Base-by-base conservation (phyloP, 2,329 filamentous ascomycete genomes). In the Fusarium bulbicola region DNA sequence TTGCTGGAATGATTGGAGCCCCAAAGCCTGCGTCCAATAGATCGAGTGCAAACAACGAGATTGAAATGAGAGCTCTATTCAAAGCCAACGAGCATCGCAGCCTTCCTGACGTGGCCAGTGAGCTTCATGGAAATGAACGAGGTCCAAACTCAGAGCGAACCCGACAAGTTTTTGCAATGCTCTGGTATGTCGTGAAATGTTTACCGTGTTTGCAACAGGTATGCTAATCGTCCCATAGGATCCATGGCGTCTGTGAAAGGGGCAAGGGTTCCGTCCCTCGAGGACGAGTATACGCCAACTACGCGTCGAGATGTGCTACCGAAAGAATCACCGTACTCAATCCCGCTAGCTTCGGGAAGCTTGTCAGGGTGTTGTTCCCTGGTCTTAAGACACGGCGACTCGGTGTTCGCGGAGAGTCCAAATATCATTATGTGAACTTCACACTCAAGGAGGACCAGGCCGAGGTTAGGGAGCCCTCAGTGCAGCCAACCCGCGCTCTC, bases 241-340 rank as follows among this genome's bases (percentile, higher is more conserved):
- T 95, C 75, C 91, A 91, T 77, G 87, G 88, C 58, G 91, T 92
- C 3, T 95, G 93, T 81, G 86, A 89, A 50, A 90, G 90, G 70
- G 92, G 92, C 47, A 94, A 93, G 80, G 92, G 92, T 2, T 98
- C 96, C 11, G 95, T 98, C 2, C 95, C 96, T 12, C 89, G 96
- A 77, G 96, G 96, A 73, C 89, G 95, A 66, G 96, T 99, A 5
- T 99, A 98, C 82, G 94, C 95, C 68, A 95, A 95, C 80, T 99
- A 99, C 81, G 96, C 95, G 53, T 95, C 93, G 32, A 91, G 94
- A 72, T 99, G 96, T 82, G 95, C 94, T 47, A 97, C 92, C 10
- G 95, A 98, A 80, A 91, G 95, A 79, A 97, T 98, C 43, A 97
- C 96, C 2, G 95, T 97, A 15, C 84, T 99, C 64, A 99, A 99